Evolutionary conservation across 2,329 filamentous ascomycete genomes (phyloP), one percentile per base, ranked within the genome.

Genomic region (Penicillium brevicompactum): DNA sequence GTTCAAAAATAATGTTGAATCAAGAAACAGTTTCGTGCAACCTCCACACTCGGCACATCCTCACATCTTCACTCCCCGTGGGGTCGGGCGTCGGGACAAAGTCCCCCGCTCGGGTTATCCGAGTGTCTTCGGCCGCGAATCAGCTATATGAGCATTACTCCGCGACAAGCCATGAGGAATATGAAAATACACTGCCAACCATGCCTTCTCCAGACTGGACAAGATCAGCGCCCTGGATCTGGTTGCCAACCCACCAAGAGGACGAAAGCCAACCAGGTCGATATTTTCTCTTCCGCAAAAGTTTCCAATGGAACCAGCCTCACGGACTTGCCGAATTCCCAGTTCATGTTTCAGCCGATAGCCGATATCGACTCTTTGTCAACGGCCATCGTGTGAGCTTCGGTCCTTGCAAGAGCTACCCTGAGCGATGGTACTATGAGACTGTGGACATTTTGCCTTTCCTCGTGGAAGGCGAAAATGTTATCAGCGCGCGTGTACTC

Each of bases 341-440:
- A 10, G 34, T 65, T 7, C 58, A 62, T 41, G 55, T 64, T 1
- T 64, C 63, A 10, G 63, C 63, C 10, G 63, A 65, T 42, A 65
- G 56, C 24, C 57, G 61, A 9, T 65, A 64, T 43, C 49, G 58
- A 14, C 53, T 65, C 1, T 65, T 57, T 44, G 44, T 65, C 8
- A 65, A 65, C 51, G 56, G 58, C 4, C 18, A 57, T 16, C 56
- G 60, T 9, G 56, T 62, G 31, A 55, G 58, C 44, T 64, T 65
- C 44, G 63, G 63, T 3, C 61, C 63, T 22, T 56, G 51, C 46
- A 65, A 64, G 45, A 62, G 61, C 31, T 58, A 64, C 40, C 38
- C 53, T 9, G 49, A 56, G 38, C 47, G 34, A 22, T 67, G 64
- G 64, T 53, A 64, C 47, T 67, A 63, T 53, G 63, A 67, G 21